These are phyloP conservation scores for Fusarium bactridioides DNA, from an alignment of 2,329 filamentous ascomycete species.

Conservation along the genomic window DNA sequence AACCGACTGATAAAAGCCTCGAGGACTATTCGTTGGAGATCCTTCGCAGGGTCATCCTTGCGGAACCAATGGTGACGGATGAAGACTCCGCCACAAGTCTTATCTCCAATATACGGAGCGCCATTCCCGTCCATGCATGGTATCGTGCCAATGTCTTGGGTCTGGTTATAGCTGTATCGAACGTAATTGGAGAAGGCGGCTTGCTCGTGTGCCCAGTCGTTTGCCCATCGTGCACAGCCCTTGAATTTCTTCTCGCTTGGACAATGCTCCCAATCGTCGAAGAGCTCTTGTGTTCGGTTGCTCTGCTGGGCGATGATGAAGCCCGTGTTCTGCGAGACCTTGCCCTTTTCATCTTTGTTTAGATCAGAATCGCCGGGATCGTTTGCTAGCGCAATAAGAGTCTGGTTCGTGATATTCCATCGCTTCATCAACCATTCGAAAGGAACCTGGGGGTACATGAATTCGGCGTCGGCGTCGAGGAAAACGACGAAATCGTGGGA, in stretches of 20 bases:
- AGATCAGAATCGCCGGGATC: slow-evolving; percentile 48
- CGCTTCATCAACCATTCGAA: slow-evolving; percentile 57
- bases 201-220: slow-evolving; percentile 42
- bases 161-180: slow-evolving; percentile 37
- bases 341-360: slow-evolving; percentile 47
- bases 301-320: slow-evolving; percentile 36
- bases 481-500: slow-evolving; percentile 54
- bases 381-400: slow-evolving; percentile 54
- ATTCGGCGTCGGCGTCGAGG: slow-evolving; percentile 55
- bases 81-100: slow-evolving; percentile 36
- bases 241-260: slow-evolving; percentile 1
- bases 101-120: slow-evolving; percentile 31
- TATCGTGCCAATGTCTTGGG: slow-evolving; percentile 32
- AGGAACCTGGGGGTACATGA: slow-evolving; percentile 53
- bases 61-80: slow-evolving; percentile 38
- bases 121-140: slow-evolving; percentile 41
- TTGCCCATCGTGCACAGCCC: slow-evolving; percentile 33
- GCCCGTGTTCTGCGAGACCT: slow-evolving; percentile 33
- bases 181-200: slow-evolving; percentile 39
- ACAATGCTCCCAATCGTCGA: slow-evolving; percentile 14
- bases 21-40: background rate
- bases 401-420: slow-evolving; percentile 52
- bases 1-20: background rate
- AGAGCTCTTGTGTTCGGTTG: slow-evolving; percentile 32
- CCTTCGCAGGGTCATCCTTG: slow-evolving; percentile 13